Conservation (phyloP, 495 filamentous ascomycete genomes). For the Aspergillus cristatus region DNA sequence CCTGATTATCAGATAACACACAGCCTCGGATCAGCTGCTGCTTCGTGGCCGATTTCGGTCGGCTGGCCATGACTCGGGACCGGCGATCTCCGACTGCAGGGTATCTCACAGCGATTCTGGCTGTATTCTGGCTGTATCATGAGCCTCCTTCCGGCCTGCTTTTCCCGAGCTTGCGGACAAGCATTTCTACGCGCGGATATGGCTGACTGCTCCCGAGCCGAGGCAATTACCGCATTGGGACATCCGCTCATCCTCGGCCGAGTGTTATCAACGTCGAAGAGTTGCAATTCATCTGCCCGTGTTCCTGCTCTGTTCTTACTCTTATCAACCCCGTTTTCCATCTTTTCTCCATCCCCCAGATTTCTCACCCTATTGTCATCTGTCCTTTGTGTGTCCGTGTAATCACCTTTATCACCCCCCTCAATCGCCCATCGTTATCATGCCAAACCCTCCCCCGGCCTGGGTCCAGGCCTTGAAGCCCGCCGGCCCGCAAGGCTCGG, state of each 20-base stretch:
- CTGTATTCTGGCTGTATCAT: no score
- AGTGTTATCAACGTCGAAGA: constrained; percentile 3
- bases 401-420: background rate
- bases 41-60: no score
- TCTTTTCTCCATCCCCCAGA: background rate
- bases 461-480: constrained; percentile 60
- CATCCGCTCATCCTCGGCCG: constrained; percentile 8
- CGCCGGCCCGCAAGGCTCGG: constrained; percentile 48
- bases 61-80: no score
- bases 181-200: no score
- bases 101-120: no score
- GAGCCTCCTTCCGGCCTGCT: no score
- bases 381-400: constrained; percentile 4
- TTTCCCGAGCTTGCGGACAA: no score
- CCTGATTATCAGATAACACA: no score
- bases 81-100: no score
- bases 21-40: no score
- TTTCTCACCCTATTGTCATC: constrained; percentile 7
- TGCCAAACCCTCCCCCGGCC: constrained; percentile 40
- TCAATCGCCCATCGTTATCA: constrained; percentile 8
- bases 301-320: constrained; percentile 1
- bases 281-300: no score
- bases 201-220: constrained; percentile 7
- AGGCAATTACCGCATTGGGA: constrained; percentile 14
- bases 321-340: background rate